Conservation (phyloP, 2,329 filamentous ascomycete species). For the Rugonectria rugulosa region DNA sequence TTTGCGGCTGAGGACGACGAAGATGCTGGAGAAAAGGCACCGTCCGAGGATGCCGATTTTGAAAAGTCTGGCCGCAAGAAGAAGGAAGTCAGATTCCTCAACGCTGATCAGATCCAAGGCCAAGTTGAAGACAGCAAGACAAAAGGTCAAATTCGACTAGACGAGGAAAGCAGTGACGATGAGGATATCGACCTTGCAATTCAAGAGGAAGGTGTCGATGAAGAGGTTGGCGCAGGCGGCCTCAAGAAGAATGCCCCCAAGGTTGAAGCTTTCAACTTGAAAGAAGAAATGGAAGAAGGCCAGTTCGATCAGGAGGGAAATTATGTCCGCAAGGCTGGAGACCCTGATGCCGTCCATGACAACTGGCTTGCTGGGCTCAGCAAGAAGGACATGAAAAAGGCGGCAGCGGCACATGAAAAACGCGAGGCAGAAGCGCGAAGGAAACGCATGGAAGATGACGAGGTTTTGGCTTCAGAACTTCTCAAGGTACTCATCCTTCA, state of each 20-base stretch:
- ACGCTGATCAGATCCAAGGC: conserved; percentile 74
- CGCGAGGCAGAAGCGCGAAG: conserved; percentile 79
- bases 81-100: conserved; percentile 68
- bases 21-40: conserved; percentile 38
- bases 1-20: conserved; percentile 73
- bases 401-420: conserved; percentile 86
- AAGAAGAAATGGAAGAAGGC: conserved; percentile 88
- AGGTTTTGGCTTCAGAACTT: conserved; percentile 75
- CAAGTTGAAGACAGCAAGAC: conserved; percentile 78
- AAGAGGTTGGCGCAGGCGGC: conserved; percentile 88
- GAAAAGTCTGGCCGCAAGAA: conserved; percentile 62
- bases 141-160: conserved; percentile 73
- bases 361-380: conserved; percentile 90
- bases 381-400: conserved; percentile 91
- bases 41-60: conserved; percentile 45
- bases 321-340: conserved; percentile 85
- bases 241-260: conserved; percentile 94
- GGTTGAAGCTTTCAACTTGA: conserved; percentile 96
- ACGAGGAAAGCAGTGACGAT: conserved; percentile 65
- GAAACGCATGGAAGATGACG: conserved; percentile 77
- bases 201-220: conserved; percentile 79
- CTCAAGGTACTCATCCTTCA: conserved; percentile 75
- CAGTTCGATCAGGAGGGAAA: conserved; percentile 91
- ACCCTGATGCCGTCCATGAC: conserved; percentile 91
- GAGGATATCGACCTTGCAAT: conserved; percentile 75